Percentiles rank a stretch among this genome's conserved stretches.
Evolutionary conservation across 345 rosid species (phyloP).

Genomic region (Corchorus capsularis): DNA sequence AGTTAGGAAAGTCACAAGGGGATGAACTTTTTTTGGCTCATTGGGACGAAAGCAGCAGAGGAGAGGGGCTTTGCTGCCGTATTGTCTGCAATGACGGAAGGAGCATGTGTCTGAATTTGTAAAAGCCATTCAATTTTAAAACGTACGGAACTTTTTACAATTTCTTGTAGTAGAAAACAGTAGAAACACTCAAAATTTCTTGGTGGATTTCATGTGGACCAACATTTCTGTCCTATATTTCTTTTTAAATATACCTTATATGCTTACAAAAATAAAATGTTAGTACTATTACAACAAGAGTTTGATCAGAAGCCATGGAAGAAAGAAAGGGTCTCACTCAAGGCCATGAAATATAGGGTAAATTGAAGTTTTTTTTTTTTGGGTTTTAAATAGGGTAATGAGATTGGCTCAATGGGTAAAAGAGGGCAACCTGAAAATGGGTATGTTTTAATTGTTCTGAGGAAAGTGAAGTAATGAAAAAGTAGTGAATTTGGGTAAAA

Average conservation of each 20-base stretch:
- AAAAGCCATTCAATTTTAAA: constrained; percentile 1
- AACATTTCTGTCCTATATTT: neutral
- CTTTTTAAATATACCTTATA: no score
- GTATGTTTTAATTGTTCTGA: neutral
- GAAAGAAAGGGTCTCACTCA: no score
- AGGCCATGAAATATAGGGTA: neutral
- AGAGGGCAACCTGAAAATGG: neutral
- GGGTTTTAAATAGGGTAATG: neutral
- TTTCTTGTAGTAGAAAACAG: neutral
- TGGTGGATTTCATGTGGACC: constrained; percentile 5
- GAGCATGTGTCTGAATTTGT: neutral
- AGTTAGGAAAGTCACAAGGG: neutral
- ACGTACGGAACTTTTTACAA: neutral
- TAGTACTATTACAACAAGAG: neutral
- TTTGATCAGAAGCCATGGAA: neutral
- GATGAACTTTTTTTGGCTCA: neutral
- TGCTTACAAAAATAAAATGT: neutral
- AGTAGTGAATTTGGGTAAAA: neutral
- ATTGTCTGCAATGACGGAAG: neutral
- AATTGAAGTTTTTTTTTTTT: neutral
- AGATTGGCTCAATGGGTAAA: neutral
- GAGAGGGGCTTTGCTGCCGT: neutral
- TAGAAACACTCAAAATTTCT: neutral
- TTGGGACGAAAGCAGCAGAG: neutral
- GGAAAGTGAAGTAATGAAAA: neutral